Conservation (phyloP, 2,329 filamentous ascomycete species). For the Colletotrichum sp. region DNA sequence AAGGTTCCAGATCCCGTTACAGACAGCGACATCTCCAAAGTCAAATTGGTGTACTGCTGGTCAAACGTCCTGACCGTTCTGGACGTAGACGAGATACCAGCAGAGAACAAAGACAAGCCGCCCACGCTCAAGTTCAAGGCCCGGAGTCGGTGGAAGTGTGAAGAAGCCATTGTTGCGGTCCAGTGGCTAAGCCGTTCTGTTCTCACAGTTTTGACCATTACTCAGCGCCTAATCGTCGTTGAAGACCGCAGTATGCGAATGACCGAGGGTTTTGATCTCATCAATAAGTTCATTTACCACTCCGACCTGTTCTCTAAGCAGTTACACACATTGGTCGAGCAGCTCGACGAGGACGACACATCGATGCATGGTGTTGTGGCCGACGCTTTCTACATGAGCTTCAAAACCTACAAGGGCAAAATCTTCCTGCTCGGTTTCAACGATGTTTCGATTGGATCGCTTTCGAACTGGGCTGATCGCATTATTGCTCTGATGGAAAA, state of each 20-base stretch:
- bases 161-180: constrained; percentile 94
- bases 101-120: constrained; percentile 77
- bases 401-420: constrained; percentile 92
- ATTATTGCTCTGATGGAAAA: constrained; percentile 94
- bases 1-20: constrained; percentile 75
- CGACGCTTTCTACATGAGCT: constrained; percentile 98
- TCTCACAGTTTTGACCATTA: constrained; percentile 89
- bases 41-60: constrained; percentile 97
- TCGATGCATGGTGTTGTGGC: constrained; percentile 96
- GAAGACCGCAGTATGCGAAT: constrained; percentile 90
- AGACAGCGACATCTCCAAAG: constrained; percentile 74
- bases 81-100: constrained; percentile 78
- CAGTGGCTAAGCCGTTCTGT: constrained; percentile 98
- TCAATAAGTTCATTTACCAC: constrained; percentile 93
- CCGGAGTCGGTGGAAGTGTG: constrained; percentile 88
- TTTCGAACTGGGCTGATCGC: constrained; percentile 97
- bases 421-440: constrained; percentile 94
- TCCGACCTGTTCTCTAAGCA: constrained; percentile 89
- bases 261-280: constrained; percentile 92
- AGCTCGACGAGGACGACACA: constrained; percentile 83
- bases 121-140: constrained; percentile 80
- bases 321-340: constrained; percentile 83
- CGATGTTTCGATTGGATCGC: constrained; percentile 85
- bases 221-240: constrained; percentile 88
- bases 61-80: constrained; percentile 95